phyloP scores from a whole-genome alignment of 148 eudicot genomes.

The Fagopyrum homotropicum region DNA sequence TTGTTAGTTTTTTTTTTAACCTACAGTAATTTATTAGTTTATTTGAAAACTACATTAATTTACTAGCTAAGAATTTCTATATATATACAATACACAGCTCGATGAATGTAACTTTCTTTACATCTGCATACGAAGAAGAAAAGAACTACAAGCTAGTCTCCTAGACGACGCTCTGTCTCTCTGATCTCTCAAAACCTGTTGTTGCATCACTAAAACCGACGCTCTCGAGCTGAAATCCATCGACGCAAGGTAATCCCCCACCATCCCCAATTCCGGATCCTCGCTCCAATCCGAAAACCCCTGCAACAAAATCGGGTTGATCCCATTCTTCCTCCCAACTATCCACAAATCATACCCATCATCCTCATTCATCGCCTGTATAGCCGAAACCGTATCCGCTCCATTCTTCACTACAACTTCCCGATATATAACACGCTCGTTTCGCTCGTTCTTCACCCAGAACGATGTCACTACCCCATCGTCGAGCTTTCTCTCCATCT shows the following conservation, averaged over 20 bases:
- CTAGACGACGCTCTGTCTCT: background rate
- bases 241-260: slow-evolving; percentile 64
- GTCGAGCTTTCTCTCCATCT: slow-evolving; percentile 69
- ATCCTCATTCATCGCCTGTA: slow-evolving; percentile 39
- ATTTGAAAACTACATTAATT: no score
- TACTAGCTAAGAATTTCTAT: no score
- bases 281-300: slow-evolving; percentile 68
- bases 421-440: slow-evolving; percentile 44
- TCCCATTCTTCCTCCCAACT: slow-evolving; percentile 62
- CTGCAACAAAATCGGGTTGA: slow-evolving; percentile 42
- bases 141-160: background rate
- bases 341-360: slow-evolving; percentile 57
- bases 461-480: slow-evolving; percentile 82
- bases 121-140: background rate
- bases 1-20: no score
- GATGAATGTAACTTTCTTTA: no score
- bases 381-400: slow-evolving; percentile 51
- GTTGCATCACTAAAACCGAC: slow-evolving; percentile 76
- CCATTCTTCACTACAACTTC: slow-evolving; percentile 74
- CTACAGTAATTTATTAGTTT: no score
- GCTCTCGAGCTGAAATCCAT: slow-evolving; percentile 36
- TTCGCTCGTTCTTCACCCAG: slow-evolving; percentile 82
- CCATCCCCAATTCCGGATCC: slow-evolving; percentile 51
- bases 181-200: slow-evolving; percentile 61
- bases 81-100: no score